These are phyloP conservation scores for Suhomyces kilbournensis DNA, from an alignment of 805 yeast species.

Conservation along the genomic window DNA sequence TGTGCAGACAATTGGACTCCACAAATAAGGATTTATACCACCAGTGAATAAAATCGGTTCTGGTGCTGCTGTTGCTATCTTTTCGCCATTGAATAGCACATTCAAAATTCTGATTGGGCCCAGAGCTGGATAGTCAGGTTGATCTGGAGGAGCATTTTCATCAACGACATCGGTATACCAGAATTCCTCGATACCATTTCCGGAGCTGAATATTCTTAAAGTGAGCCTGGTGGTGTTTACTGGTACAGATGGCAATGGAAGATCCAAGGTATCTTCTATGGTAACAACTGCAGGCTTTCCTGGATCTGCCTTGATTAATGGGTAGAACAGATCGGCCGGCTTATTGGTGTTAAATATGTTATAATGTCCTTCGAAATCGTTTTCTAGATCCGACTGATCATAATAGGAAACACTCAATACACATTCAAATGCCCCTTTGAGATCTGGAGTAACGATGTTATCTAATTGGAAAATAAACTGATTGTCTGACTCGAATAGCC, in stretches of 20 bases:
- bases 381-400: slow-evolving; percentile 14
- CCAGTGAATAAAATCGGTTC: slow-evolving; percentile 78
- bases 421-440: slow-evolving; percentile 63
- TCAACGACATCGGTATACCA: slow-evolving; percentile 71
- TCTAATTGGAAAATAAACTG: slow-evolving; percentile 57
- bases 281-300: neutral
- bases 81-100: slow-evolving; percentile 55
- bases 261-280: slow-evolving; percentile 57
- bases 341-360: slow-evolving; percentile 25
- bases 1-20: slow-evolving; percentile 77
- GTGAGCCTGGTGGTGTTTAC: slow-evolving; percentile 58
- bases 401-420: slow-evolving; percentile 52
- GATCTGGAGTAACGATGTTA: too few species aligned
- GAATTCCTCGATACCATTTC: slow-evolving; percentile 78
- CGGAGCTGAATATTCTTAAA: slow-evolving; percentile 63
- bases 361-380: neutral
- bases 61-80: slow-evolving; percentile 63
- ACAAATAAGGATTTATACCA: slow-evolving; percentile 73
- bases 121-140: slow-evolving; percentile 48
- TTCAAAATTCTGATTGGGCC: slow-evolving; percentile 72
- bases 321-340: slow-evolving; percentile 39
- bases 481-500: slow-evolving; percentile 45
- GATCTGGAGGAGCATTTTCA: slow-evolving; percentile 39
- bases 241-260: slow-evolving; percentile 38
- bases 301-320: slow-evolving; percentile 25